Base-by-base conservation (phyloP, 768 basidiomycete species). In the Lactarius sanguifluus region DNA sequence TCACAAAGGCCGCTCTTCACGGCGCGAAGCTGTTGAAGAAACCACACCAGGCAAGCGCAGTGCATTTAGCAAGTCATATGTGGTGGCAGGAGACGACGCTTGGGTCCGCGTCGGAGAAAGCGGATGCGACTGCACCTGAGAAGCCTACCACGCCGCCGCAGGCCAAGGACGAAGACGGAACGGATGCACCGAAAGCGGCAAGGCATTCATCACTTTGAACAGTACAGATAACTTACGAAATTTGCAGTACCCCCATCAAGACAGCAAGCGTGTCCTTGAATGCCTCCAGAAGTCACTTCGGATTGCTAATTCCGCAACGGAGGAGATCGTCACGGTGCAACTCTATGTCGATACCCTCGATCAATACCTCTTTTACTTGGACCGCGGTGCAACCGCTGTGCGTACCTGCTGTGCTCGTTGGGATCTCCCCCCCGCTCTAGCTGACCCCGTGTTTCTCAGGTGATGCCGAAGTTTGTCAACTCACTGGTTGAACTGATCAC, bases 1-100 rank as follows among this genome's bases (percentile, higher is more conserved):
- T 98, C 73, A 98, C 97, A 32, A 98, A 99, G 78, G 97, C 96
- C n/a, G 96, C 96, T 7, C 79, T 98, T 70, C 97, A 99, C 76
- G 95, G 94, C 5, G 92, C 95, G 36, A 96, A 96, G 78, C 78
- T 98, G 69, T 77, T 99, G 77, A 99, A 99, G 84, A 98, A 99
- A 83, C 94, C 94, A 15, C 96, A 98, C 76, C 97, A 98, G 77
- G 91, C 96, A 15, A 92, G 89, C 10, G 97, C 96, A 5, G 97
- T 98, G 25, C 88, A 91, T 58, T 81, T 94, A 36, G 97, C 97
- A 9, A 97, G 95, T 75, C 97, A 99, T 78, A 79, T 99, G 71
- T 99, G 96, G 96, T 99, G 96, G 96, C 97, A 98, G 75, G 90
- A 90, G 68, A 81, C 66, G 68, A 81, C 66, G 28, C 50, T 63